Evolutionary conservation across 768 basidiomycete species (phyloP).

Genomic region (Gloeopeniophorella convolvens): DNA sequence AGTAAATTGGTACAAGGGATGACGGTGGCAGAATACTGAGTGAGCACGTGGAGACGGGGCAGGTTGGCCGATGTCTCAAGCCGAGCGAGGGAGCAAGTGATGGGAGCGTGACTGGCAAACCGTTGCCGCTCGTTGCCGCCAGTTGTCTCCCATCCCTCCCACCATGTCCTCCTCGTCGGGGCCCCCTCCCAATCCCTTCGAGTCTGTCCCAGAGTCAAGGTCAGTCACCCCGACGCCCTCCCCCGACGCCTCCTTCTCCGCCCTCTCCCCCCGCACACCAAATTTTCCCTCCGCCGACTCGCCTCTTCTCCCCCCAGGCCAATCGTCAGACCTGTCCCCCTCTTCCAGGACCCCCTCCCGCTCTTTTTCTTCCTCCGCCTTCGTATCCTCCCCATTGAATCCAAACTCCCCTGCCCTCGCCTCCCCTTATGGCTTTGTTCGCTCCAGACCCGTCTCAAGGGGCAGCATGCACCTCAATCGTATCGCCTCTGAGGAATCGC

Average conservation of each 20-base stretch:
- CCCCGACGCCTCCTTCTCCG: neutral
- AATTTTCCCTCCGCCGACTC: neutral
- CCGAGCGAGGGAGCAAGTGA: no score
- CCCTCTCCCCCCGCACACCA: slow-evolving; percentile 3
- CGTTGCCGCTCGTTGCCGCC: no score
- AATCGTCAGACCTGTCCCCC: neutral
- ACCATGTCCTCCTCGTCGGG: slow-evolving; percentile 9
- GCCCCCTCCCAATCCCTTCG: slow-evolving; percentile 12
- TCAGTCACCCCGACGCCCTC: slow-evolving; percentile 7
- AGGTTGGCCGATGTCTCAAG: no score
- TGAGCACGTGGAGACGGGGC: no score
- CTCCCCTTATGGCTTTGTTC: slow-evolving; percentile 24
- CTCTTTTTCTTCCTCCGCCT: slow-evolving; percentile 28
- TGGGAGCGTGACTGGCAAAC: no score
- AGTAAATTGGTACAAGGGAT: no score
- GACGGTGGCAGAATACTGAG: no score
- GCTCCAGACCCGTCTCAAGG: slow-evolving; percentile 35
- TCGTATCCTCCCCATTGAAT: slow-evolving; percentile 50
- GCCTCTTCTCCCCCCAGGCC: neutral
- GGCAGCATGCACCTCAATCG: slow-evolving; percentile 38
- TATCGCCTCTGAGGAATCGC: slow-evolving; percentile 39
- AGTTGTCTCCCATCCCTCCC: neutral
- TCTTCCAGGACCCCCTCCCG: slow-evolving; percentile 23
- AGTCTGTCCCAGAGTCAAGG: slow-evolving; percentile 6
- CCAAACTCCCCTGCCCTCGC: slow-evolving; percentile 31